These are phyloP conservation scores for Leccinum insigne DNA, from an alignment of 1,284 basidiomycete species.

Conservation along the genomic window DNA sequence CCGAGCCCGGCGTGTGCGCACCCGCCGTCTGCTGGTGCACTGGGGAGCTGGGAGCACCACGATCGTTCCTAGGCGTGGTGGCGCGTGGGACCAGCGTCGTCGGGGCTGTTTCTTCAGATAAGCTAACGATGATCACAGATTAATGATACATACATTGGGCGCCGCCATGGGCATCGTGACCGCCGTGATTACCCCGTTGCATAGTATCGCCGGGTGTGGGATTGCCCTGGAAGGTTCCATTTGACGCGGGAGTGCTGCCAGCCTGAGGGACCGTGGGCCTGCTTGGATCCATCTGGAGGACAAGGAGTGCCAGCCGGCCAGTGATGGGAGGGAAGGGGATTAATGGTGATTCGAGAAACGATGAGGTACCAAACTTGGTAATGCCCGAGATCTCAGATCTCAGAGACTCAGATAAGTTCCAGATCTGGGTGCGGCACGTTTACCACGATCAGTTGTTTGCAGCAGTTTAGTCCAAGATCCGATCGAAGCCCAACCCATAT, in stretches of 20 bases:
- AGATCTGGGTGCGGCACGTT: no score
- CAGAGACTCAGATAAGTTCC: background rate
- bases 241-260: background rate
- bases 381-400: background rate
- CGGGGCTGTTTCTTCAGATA: background rate
- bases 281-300: background rate
- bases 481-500: no score
- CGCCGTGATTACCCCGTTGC: no score
- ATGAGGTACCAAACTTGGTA: background rate
- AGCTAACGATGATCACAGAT: background rate
- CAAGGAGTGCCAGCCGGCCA: background rate
- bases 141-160: background rate
- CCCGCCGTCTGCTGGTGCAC: background rate
- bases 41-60: background rate
- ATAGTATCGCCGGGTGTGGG: background rate
- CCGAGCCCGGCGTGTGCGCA: background rate
- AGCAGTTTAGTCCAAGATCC: no score
- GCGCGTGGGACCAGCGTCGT: background rate
- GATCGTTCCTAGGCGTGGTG: background rate
- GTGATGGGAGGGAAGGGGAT: background rate
- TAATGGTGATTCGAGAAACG: background rate
- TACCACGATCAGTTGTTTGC: no score
- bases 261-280: background rate
- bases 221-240: background rate
- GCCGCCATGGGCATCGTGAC: background rate